Evolutionary conservation across 2,329 filamentous ascomycete species (phyloP).

Genomic region (Endocalyx cinctus): DNA sequence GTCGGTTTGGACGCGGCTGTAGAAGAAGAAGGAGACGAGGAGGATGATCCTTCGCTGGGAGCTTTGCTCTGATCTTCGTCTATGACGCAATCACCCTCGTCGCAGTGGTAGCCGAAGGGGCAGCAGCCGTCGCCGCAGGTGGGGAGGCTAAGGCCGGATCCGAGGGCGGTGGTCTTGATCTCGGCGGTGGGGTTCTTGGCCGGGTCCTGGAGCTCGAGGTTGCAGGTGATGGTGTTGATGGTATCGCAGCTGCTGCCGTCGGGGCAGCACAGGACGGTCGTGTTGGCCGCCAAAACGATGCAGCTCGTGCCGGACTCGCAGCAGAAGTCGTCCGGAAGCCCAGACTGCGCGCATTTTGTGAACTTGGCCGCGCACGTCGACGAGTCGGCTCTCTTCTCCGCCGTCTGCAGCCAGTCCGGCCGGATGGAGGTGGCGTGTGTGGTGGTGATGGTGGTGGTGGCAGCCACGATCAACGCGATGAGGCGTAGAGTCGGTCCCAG

Average conservation of each 20-base stretch:
- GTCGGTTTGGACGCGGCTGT: slow-evolving; percentile 6
- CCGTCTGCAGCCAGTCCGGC: slow-evolving; percentile 34
- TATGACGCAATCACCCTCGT: slow-evolving; percentile 45
- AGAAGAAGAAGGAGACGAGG: slow-evolving; percentile 6
- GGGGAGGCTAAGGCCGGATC: slow-evolving; percentile 47
- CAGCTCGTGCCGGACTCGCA: slow-evolving; percentile 54
- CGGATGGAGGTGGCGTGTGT: slow-evolving; percentile 36
- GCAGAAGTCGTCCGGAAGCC: slow-evolving; percentile 62
- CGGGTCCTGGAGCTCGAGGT: slow-evolving; percentile 57
- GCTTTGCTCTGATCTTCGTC: slow-evolving; percentile 45
- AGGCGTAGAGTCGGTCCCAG: slow-evolving; percentile 33
- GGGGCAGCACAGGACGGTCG: slow-evolving; percentile 70
- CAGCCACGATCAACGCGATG: slow-evolving; percentile 26
- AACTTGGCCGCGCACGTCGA: slow-evolving; percentile 51
- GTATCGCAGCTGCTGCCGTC: slow-evolving; percentile 49
- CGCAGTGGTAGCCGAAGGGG: slow-evolving; percentile 67
- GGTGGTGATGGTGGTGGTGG: too few relatives aligned
- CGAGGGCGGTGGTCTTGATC: slow-evolving; percentile 63
- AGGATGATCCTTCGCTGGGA: slow-evolving; percentile 11
- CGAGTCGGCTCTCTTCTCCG: too few relatives aligned
- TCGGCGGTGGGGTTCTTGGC: slow-evolving; percentile 49
- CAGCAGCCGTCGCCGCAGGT: slow-evolving; percentile 63
- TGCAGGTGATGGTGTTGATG: slow-evolving; percentile 62
- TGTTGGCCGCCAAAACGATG: slow-evolving; percentile 56
- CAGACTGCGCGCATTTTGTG: slow-evolving; percentile 45